Evolutionary conservation across 805 yeast genomes (phyloP), one percentile per base, ranked within the genome.

Genomic region (Cyberlindnera americana): DNA sequence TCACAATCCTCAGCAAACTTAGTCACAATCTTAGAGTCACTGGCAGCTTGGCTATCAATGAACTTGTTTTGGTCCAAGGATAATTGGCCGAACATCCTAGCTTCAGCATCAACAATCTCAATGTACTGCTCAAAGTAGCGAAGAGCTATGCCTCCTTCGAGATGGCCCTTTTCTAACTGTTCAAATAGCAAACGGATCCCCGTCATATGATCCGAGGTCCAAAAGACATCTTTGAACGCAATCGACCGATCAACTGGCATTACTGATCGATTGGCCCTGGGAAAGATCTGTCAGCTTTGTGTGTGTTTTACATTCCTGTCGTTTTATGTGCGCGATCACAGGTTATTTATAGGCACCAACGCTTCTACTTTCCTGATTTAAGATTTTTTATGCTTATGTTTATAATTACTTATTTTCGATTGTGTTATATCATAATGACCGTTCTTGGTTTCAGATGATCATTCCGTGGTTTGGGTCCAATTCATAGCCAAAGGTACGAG

Each of bases 401-500:
- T n/a, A n/a, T n/a, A n/a, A n/a, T n/a, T n/a, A n/a, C n/a, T n/a
- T n/a, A n/a, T n/a, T n/a, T n/a, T n/a, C n/a, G n/a, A n/a, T n/a
- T n/a, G n/a, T n/a, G n/a, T n/a, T n/a, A n/a, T n/a, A n/a, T n/a
- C n/a, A n/a, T n/a, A n/a, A 10, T 18, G 14, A 29, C 21, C 6
- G 14, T 27, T 28, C 19, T 5, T 19, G 12, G 3, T 3, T 10
- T 37, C 56, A 70, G 30, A 69, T 69, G 41, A 70, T 64, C 50
- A 71, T 62, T 12, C 82, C 83, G 52, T 71, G 72, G 33, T 67
- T 65, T 26, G 76, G 75, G 50, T 78, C 82, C 47, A 80, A 61
- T 44, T 82, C 84, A 51, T 75, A 70, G 1, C 93, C 95, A 30
- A 83, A 66, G n/a, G 68, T 56, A 38, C 78, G 66, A n/a, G 76